These are phyloP conservation scores for Stachybotrys chartarum DNA, from an alignment of 2,329 filamentous ascomycete genomes.

Conservation along the genomic window DNA sequence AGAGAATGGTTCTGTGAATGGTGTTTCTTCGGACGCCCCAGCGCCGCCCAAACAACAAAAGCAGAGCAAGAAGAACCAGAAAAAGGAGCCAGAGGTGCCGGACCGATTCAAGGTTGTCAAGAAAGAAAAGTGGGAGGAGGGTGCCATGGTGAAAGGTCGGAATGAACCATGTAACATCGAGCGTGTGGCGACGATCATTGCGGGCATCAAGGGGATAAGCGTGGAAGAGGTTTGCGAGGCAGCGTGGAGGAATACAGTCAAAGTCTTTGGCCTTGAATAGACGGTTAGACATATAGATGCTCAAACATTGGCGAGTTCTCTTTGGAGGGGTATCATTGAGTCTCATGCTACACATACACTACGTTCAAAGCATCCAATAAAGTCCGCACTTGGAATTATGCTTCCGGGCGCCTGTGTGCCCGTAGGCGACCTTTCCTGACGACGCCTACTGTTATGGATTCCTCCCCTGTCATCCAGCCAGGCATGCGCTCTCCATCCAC, in stretches of 20 bases:
- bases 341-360: slow-evolving; percentile 3
- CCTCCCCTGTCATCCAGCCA: slow-evolving; percentile 86
- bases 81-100: slow-evolving; percentile 59
- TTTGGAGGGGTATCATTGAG: background rate
- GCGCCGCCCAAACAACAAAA: slow-evolving; percentile 21
- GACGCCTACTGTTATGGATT: slow-evolving; percentile 66
- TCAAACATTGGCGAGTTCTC: slow-evolving; percentile 6
- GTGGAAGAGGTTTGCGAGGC: slow-evolving; percentile 81
- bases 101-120: slow-evolving; percentile 77
- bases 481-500: slow-evolving; percentile 75
- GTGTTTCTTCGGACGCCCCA: slow-evolving; percentile 7
- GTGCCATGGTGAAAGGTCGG: slow-evolving; percentile 84
- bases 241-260: slow-evolving; percentile 74
- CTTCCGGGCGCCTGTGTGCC: slow-evolving; percentile 48
- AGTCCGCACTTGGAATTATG: slow-evolving; percentile 22
- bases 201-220: slow-evolving; percentile 71
- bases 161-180: slow-evolving; percentile 89
- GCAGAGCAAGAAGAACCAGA: slow-evolving; percentile 42
- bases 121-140: slow-evolving; percentile 90
- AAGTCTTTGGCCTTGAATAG: slow-evolving; percentile 65
- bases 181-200: slow-evolving; percentile 81
- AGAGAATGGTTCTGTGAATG: slow-evolving; percentile 13
- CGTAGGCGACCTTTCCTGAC: slow-evolving; percentile 60
- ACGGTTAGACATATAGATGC: slow-evolving; percentile 6
- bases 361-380: slow-evolving; percentile 8